Base-by-base conservation (phyloP, 192 early-diverging fungal species). In the Ambispora gerdemannii region DNA sequence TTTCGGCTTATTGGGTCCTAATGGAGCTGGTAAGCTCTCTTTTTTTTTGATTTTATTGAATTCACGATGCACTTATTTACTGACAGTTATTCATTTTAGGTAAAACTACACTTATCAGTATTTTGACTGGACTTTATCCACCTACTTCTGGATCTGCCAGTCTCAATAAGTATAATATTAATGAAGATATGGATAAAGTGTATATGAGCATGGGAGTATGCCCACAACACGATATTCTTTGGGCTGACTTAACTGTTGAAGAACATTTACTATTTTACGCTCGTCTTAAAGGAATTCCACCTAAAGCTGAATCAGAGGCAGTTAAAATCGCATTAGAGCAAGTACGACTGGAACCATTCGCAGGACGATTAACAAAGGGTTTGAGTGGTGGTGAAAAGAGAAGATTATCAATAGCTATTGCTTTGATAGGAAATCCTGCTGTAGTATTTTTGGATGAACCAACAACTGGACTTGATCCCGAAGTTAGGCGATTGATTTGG, bases 371-470 rank as follows among this genome's bases (percentile, higher is more conserved):
- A 27, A 72, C 82, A 34, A 87, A 88, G 67, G 83, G 86, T 1
- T 73, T 91, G 28, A 84, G 81, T 71, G 91, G 91, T 36, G 91
- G 90, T 56, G 90, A 91, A 77, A 92, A 91, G 75, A 76, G 91
- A 47, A 77, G 91, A 49, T 72, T 92, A 22, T 85, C 82, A 52
- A 90, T 92, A 56, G 91, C 87, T 0, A 93, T 93, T 71, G 82
- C 89, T 0, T 55, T 92, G 33, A 80, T 91, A 4, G 91, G 91
- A 17, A 75, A 77, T 52, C 89, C 91, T 1, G 77, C 68, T 15
- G 81, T 92, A 24, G 83, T 93, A 4, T 90, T 93, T 71, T 73
- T 92, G 77, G 91, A 92, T 76, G 91, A 92, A 73, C 90, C 90
- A 11, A 92, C 90, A 55, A 92, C 91, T 8, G 89, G 90, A 17